Evolutionary conservation across 208 protist genomes (phyloP), one percentile per base, ranked within the genome.

Genomic region (Novymonas esmeraldas): DNA sequence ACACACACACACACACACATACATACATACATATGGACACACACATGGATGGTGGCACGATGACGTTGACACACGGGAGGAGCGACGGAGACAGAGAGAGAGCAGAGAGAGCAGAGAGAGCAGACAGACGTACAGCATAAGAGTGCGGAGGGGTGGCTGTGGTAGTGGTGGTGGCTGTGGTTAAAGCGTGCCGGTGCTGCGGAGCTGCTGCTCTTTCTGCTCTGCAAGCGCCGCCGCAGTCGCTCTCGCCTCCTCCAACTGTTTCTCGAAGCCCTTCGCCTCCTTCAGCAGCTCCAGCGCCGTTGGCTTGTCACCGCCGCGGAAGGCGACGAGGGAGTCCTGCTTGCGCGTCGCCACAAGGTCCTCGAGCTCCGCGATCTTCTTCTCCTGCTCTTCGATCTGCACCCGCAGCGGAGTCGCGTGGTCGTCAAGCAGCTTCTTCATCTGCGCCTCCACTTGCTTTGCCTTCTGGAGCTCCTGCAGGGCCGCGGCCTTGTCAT

Each of bases 241-340:
- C 6, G 46, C 46, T 36, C 69, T 76, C n/a, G 44, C 58, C 18
- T 49, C 73, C 20, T 75, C 68, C 6, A 79, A 36, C 58, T 83
- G 72, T 31, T 31, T 46, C 38, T 79, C 72, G 16, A 76, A 63
- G 6, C 61, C 63, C 64, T 76, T 83, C 28, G 74, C 69, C 49
- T 79, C 71, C 33, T 75, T 78, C 41, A 83, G 51, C 22, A 71
- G 69, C 33, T 66, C 69, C 34, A 83, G 52, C 36, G 78, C 78
- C 7, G 61, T 52, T 5, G 63, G 72, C 55, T 83, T 83, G 50
- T 83, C 73, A 13, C 78, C 72, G 0, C 26, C 59, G 13, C 60
- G 65, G 3, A 83, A 49, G 28, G 73, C 59, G 11, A 72, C 36
- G 26, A 79, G 26, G 0, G 78, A 73, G 7, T 79, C 58, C 55